A percentile compares a stretch with the other conserved stretches of the same genome.
Conservation (phyloP, 2,329 filamentous ascomycete species). For the Colletotrichum godetiae region DNA sequence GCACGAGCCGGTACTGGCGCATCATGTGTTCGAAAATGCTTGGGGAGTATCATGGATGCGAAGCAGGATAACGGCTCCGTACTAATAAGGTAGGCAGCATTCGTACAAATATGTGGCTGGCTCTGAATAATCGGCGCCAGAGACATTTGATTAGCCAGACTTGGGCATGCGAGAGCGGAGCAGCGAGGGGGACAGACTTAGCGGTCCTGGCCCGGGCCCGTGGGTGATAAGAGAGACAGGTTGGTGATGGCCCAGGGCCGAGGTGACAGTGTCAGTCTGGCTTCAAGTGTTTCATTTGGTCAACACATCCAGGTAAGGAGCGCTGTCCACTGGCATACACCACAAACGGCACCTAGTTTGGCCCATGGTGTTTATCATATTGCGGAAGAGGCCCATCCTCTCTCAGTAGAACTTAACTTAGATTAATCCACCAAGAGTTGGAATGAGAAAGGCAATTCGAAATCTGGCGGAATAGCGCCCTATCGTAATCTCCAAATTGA, state of each 20-base stretch:
- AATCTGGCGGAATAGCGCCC: no score
- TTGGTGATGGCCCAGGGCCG: not conserved
- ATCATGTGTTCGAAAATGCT: no score
- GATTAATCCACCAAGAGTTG: no score
- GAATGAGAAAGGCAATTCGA: no score
- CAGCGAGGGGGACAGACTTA: not conserved
- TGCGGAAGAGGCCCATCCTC: no score
- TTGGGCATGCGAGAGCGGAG: not conserved
- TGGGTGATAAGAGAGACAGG: not conserved
- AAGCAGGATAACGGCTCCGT: not conserved
- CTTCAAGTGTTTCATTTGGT: slow-evolving; percentile 19
- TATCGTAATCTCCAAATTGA: no score
- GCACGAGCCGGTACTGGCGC: no score
- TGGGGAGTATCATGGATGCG: not conserved
- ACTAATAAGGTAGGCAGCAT: no score
- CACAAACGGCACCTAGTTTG: no score
- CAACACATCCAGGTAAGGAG: not conserved
- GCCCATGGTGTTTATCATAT: no score
- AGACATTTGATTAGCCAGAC: not conserved
- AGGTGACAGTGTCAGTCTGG: slow-evolving; percentile 3
- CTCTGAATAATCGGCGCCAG: not conserved
- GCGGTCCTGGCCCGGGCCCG: not conserved
- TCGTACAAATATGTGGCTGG: not conserved
- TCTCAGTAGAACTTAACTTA: no score
- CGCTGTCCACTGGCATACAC: not conserved